Evolutionary conservation across 805 yeast genomes (phyloP), one percentile per base, ranked within the genome.

Genomic region (Torulaspora delbrueckii): DNA sequence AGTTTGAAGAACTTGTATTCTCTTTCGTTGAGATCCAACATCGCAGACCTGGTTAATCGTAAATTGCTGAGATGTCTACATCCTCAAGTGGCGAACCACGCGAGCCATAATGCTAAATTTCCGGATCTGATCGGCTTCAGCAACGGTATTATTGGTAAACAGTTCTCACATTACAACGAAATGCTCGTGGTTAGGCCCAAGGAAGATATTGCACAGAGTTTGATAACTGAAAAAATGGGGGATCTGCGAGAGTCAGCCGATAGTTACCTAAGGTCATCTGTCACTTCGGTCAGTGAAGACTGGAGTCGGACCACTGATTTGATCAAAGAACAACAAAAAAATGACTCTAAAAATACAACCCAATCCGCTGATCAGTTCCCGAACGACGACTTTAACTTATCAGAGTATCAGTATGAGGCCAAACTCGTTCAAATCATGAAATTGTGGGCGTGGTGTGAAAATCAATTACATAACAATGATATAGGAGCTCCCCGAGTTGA

Each of bases 11-110:
- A 69, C 18, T 65, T 86, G 33, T 72, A 84, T 60, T 79, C 84
- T 50, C 64, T 82, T 34, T 72, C 80, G 31, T 62, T 84, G 52
- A 70, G 96, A 42, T 67, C 72, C 13, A 81, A 78, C 46, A 81
- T 91, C 45, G 86, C 89, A 8, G 73, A 79, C 30, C 61, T 81
- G 31, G 88, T 89, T 9, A 89, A 89, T 64, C 74, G 75, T 55
- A 80, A 57, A 45, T 45, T 64, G 6, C 43, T 64, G 16, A 48
- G 55, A 31, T 44, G 52, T 10, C 56, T 63, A 32, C 58, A 60
- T 40, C 52, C 62, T 6, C 44, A 47, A 13, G 54, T 61, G 12
- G 46, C 54, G 12, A 42, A 42, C 19, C 38, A 46, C 19, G 40
- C 42, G 22, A 39, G 28, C 12, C 42, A 43, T 10, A 31, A 44